Evolutionary conservation across 495 filamentous ascomycete genomes (phyloP), one percentile per base, ranked within the genome.

Genomic region (Penicillium psychrofluorescens): DNA sequence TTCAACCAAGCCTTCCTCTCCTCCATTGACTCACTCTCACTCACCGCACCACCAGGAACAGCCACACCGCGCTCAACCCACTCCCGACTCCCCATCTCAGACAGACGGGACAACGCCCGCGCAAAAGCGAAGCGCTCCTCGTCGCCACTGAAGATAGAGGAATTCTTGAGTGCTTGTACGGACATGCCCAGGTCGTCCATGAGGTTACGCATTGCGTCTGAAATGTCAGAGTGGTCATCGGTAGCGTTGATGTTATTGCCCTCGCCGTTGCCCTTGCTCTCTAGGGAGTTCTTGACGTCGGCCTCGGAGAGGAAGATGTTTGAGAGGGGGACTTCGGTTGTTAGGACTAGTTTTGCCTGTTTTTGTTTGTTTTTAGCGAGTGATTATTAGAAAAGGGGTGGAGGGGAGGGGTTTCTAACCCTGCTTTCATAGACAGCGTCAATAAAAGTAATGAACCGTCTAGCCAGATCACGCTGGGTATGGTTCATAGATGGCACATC

Each of bases 71-170:
- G 64, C 70, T 97, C 94, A 11, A 97, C 83, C 94, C 94, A 98
- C 59, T 95, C 81, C 62, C 83, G 78, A 51, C 87, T 90, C 2
- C 88, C 90, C 92, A 98, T 98, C 68, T 97, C 88, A 12, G 67
- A 81, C 52, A 98, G 68, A 43, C 92, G 70, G 29, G 84, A 89
- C 50, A 97, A 56, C 6, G 92, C 92, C 14, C 92, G 73, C 40
- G 90, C 90, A 65, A 98, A 98, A 0, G 92, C 92, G 68, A 98
- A 98, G 7, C 87, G 74, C 67, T 98, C 92, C 73, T 98, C 92
- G 40, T 97, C 92, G 11, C 92, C 94, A 8, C 83, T 87, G 63
- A 98, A 98, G 41, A 97, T 77, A 49, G 76, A 88, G 16, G 80
- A 87, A 49, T 84, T 86, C 66, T 95, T 92, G 50, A 98, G 71